A percentile compares a stretch with the other conserved stretches of the same genome.
phyloP scores from a whole-genome alignment of 164 flowering plant genomes.

The Chloranthus sessilifolius region DNA sequence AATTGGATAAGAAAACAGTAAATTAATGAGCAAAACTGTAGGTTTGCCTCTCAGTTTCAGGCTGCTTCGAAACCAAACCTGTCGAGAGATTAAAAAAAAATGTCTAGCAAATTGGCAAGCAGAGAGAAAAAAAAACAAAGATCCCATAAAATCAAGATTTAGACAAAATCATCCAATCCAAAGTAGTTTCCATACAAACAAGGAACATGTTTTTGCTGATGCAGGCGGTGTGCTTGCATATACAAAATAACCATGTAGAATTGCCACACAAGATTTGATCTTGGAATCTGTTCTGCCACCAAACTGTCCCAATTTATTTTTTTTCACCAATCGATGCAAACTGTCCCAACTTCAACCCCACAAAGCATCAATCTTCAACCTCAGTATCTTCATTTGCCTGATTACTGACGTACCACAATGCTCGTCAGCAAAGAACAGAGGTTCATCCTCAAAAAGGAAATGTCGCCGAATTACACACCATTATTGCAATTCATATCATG shows the following conservation, averaged over 20 bases:
- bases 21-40: background rate
- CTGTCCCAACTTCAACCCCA: background rate
- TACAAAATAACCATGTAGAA: background rate
- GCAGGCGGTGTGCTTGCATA: background rate
- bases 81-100: background rate
- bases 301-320: too few species aligned
- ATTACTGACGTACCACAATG: too few species aligned
- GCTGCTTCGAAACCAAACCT: background rate
- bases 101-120: background rate
- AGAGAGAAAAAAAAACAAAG: background rate
- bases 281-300: background rate
- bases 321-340: background rate
- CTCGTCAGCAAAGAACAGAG: background rate
- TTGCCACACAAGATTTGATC: background rate
- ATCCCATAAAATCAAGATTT: background rate
- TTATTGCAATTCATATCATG: background rate
- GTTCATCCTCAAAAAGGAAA: conserved; percentile 9
- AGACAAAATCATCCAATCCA: too few species aligned
- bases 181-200: background rate
- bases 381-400: background rate
- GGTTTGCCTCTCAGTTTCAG: too few species aligned
- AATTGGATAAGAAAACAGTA: too few species aligned
- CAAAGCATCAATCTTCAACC: background rate
- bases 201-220: background rate
- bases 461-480: conserved; percentile 23